phyloP scores from a whole-genome alignment of 1,139 yeast genomes.

The Candida tetrigidarum region DNA sequence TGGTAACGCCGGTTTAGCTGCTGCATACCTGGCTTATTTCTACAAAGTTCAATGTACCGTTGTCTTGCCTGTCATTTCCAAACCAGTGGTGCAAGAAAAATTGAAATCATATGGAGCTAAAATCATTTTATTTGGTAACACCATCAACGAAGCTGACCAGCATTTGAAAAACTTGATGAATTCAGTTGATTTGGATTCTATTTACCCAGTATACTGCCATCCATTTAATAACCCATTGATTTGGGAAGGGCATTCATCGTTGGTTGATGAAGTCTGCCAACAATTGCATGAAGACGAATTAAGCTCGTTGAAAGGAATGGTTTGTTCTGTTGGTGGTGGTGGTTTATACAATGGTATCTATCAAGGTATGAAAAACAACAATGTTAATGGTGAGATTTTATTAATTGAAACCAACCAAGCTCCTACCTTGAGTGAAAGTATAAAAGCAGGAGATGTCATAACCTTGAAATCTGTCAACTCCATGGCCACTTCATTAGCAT shows the following conservation, averaged over 20 bases:
- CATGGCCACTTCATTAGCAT: slow-evolving; percentile 64
- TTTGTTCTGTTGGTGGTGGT: slow-evolving; percentile 78
- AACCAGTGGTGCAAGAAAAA: slow-evolving; percentile 29
- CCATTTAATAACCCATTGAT: slow-evolving; percentile 67
- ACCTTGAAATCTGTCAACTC: slow-evolving; percentile 51
- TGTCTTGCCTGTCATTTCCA: slow-evolving; percentile 60
- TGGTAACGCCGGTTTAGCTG: slow-evolving; percentile 82
- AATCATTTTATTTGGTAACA: slow-evolving; percentile 56
- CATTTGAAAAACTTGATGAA: slow-evolving; percentile 46
- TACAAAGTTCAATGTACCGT: slow-evolving; percentile 61
- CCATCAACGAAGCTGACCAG: slow-evolving; percentile 70
- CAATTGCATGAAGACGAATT: slow-evolving; percentile 38
- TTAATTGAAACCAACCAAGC: slow-evolving; percentile 67
- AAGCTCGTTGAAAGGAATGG: slow-evolving; percentile 53
- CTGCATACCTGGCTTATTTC: slow-evolving; percentile 59
- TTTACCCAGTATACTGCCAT: slow-evolving; percentile 62
- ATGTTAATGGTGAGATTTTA: slow-evolving; percentile 48
- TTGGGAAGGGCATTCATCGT: slow-evolving; percentile 71
- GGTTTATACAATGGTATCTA: slow-evolving; percentile 70
- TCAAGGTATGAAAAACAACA: slow-evolving; percentile 51
- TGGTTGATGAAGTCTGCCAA: slow-evolving; percentile 58
- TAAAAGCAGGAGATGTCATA: slow-evolving; percentile 49
- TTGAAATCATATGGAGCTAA: slow-evolving; percentile 54
- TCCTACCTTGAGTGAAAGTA: slow-evolving; percentile 56
- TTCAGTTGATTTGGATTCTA: slow-evolving; percentile 26